These are phyloP conservation scores for Choiromyces venosus DNA, from an alignment of 495 filamentous ascomycete genomes.

Conservation along the genomic window DNA sequence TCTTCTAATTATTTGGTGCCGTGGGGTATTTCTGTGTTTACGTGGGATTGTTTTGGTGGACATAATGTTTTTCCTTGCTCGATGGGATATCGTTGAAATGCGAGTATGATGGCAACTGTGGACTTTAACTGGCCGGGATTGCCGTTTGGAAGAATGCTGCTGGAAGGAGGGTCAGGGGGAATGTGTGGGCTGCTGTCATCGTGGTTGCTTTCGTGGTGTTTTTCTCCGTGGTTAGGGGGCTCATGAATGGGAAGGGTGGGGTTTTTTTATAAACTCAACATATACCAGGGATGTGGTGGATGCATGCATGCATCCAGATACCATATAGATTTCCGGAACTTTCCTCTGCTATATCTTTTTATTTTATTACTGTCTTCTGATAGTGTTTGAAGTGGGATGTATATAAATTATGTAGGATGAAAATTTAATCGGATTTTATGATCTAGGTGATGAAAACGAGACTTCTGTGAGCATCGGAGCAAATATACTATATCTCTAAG, in stretches of 20 bases:
- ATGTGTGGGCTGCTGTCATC: conserved; percentile 8
- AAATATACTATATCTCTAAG: neutral
- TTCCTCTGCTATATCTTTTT: no score
- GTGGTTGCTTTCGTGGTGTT: neutral
- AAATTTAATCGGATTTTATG: neutral
- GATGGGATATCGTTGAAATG: conserved; percentile 67
- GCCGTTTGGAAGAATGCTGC: conserved; percentile 42
- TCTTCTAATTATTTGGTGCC: no score
- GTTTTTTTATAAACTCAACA: neutral
- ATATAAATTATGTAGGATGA: neutral
- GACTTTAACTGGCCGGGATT: conserved; percentile 65
- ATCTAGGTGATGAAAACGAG: neutral
- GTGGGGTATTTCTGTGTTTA: no score
- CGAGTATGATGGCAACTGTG: conserved; percentile 56
- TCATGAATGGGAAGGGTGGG: neutral
- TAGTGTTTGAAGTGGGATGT: neutral
- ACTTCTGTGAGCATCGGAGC: neutral
- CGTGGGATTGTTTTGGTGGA: no score
- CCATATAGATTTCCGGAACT: neutral
- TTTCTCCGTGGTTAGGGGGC: neutral
- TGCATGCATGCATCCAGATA: neutral
- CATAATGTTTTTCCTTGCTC: no score
- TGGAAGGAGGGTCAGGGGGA: neutral
- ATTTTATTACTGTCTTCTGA: neutral
- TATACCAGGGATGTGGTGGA: neutral